These are phyloP conservation scores for Castanea mollissima DNA, from an alignment of 306 rosid species.

Conservation along the genomic window DNA sequence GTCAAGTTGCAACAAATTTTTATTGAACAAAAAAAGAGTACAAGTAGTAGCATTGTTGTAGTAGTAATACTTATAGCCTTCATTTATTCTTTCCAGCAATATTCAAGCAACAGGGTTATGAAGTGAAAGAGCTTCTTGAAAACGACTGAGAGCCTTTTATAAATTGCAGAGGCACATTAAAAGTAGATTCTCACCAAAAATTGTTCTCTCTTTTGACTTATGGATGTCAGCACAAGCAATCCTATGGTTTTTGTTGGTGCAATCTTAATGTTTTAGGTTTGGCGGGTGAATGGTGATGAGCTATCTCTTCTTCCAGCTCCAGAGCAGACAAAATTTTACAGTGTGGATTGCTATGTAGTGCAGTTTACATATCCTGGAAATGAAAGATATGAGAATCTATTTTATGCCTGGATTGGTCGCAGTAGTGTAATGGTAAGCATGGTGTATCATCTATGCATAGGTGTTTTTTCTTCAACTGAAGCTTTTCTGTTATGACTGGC, in stretches of 20 bases:
- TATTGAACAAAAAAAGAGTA: slow-evolving; percentile 1
- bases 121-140: slow-evolving; percentile 88
- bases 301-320: slow-evolving; percentile 46
- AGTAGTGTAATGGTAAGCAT: slow-evolving; percentile 53
- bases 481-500: slow-evolving; percentile 4
- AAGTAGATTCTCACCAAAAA: slow-evolving; percentile 48
- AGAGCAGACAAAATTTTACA: slow-evolving; percentile 62
- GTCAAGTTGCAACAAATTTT: not conserved
- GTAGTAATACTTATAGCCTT: slow-evolving; percentile 20
- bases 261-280: slow-evolving; percentile 55
- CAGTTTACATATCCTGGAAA: slow-evolving; percentile 69
- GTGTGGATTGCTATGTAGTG: slow-evolving; percentile 84
- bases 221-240: not conserved
- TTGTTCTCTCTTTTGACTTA: not conserved
- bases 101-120: slow-evolving; percentile 97
- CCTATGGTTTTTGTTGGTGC: slow-evolving; percentile 22
- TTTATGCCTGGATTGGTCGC: slow-evolving; percentile 82
- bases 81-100: slow-evolving; percentile 58
- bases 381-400: slow-evolving; percentile 69
- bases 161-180: slow-evolving; percentile 66
- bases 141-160: slow-evolving; percentile 59
- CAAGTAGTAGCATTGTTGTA: not conserved
- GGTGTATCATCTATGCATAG: not conserved
- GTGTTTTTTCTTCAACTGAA: slow-evolving; percentile 8
- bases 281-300: slow-evolving; percentile 79